Evolutionary conservation across 768 basidiomycete genomes (phyloP), one percentile per base, ranked within the genome.

Genomic region (Panaeolus cyanescens): DNA sequence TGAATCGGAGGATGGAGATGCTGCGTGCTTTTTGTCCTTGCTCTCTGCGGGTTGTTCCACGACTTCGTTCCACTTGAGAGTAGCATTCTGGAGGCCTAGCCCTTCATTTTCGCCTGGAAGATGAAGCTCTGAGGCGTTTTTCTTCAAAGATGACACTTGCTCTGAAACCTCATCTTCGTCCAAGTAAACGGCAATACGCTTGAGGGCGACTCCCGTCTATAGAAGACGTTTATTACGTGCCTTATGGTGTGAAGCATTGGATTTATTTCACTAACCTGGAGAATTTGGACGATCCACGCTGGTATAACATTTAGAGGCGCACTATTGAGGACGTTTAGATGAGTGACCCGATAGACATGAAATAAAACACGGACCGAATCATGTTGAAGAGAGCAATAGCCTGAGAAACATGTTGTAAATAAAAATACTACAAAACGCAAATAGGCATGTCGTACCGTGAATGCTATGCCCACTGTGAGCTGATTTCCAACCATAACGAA

Each of bases 301-400:
- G 94, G 94, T 54, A 96, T 87, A 30, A 91, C 82, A 66, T 92
- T 92, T 50, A 95, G 76, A 0, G 94, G 93, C 19, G 79, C 71
- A 32, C 89, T 87, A 56, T 42, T 4, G 37, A 45, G 33, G 40
- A 5, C 55, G 32, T 58, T 50, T 8, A 50, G 45, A 1, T 28
- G 22, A 13, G 19, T 5, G 7, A 28, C 7, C n/a, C n/a, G n/a
- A n/a, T 28, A 25, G 25, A 17, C 8, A 9, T 13, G 10, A 15
- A 12, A 6, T 5, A 22, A 32, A 63, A 62, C 76, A n/a, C 45
- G 10, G 66, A 87, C 83, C 86, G 83, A 67, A 97, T 81, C 95
- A 97, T 95, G 50, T 81, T 80, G 73, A 96, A 96, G 40, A 96
- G 72, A 0, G 93, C 85, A 33, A 97, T 90, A 0, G 93, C 80